phyloP scores from a whole-genome alignment of 345 rosid species.

The Eucalyptus tenuipes region DNA sequence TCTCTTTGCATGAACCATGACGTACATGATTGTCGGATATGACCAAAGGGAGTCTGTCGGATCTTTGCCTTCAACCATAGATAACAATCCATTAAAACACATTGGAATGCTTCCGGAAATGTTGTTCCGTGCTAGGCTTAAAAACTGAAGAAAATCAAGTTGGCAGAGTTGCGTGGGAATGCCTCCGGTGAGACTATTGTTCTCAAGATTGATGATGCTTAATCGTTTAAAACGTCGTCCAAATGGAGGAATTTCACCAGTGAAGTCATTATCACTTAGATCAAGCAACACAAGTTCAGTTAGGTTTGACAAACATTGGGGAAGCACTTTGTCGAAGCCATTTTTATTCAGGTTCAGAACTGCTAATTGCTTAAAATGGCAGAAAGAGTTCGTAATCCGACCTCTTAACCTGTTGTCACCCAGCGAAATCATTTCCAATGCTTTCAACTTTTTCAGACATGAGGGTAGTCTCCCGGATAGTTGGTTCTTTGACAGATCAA shows the following conservation, averaged over 20 bases:
- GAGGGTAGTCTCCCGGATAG: neutral
- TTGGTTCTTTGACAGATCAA: too few relatives aligned
- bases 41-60: too few relatives aligned
- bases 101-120: neutral
- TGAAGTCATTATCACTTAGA: neutral
- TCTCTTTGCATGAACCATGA: too few relatives aligned
- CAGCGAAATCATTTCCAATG: fast-evolving
- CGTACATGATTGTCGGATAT: too few relatives aligned
- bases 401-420: neutral
- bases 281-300: fast-evolving
- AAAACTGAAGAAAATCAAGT: fast-evolving
- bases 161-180: neutral
- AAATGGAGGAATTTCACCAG: neutral
- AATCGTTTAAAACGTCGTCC: fast-evolving
- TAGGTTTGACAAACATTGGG: neutral
- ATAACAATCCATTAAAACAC: neutral
- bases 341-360: neutral
- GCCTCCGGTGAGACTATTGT: neutral
- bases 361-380: fast-evolving
- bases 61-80: too few relatives aligned
- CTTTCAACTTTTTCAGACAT: neutral
- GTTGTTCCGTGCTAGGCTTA: neutral
- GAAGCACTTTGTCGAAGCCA: neutral
- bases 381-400: neutral
- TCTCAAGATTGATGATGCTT: fast-evolving